Base-by-base conservation (phyloP, 768 basidiomycete genomes). In the Sarcodon aspratus region DNA sequence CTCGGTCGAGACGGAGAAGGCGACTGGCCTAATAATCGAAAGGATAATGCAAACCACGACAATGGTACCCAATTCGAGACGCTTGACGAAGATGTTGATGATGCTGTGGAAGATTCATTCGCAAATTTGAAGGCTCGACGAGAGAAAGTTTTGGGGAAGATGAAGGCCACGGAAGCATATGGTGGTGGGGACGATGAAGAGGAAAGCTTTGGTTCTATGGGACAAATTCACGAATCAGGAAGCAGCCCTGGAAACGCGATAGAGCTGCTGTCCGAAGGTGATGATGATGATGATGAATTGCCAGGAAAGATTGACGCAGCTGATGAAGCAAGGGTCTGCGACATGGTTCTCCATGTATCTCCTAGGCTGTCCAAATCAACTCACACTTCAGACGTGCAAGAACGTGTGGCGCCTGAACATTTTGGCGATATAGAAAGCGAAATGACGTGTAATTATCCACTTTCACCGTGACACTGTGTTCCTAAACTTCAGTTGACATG, bases 81-180 rank as follows among this genome's bases (percentile, higher is more conserved):
- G 51, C 21, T 52, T 33, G 52, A 57, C 45, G 62, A 62, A 34
- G 61, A 64, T 36, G 63, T 61, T 42, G 63, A 66, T 21, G 60
- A 59, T 43, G 38, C 46, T 11, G 51, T 66, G 8, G 73, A 80
- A 46, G 76, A 79, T 56, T 78, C 79, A 0, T 80, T 80, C 62
- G 75, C 73, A 9, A 73, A 74, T 44, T 59, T 75, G 43, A 69
- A 67, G 49, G 71, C 71, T 36, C 72, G 76, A 51, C 72, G 73
- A 44, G 54, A 60, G 36, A 55, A 55, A 21, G 81, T 78, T n/a
- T 83, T 82, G 58, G 82, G 80, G 32, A 83, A 82, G 58, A 74
- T 70, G 46, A 72, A 80, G 45, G 80, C 80, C 57, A 74, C 76
- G 8, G 65, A 76, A 44, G 78, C 81, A 54, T 80, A 78, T 4